Evolutionary conservation across 2,329 filamentous ascomycete genomes (phyloP).

Genomic region (Rutstroemia sp.): DNA sequence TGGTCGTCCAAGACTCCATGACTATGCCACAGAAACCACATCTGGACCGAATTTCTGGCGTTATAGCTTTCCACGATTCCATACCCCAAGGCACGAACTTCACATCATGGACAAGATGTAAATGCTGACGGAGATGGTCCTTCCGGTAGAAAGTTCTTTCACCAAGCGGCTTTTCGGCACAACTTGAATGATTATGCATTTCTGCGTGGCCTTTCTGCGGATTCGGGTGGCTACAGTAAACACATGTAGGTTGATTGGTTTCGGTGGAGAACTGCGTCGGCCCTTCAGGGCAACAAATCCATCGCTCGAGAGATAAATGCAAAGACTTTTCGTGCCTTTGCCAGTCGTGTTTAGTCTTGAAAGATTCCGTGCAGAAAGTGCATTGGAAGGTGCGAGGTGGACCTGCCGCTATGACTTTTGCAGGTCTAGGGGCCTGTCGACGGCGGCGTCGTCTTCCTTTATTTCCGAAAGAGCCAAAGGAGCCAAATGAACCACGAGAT

Average conservation of each 20-base stretch:
- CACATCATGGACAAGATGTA: slow-evolving; percentile 51
- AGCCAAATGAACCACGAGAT: slow-evolving; percentile 46
- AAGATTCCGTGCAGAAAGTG: slow-evolving; percentile 62
- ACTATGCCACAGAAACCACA: slow-evolving; percentile 59
- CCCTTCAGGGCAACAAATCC: slow-evolving; percentile 56
- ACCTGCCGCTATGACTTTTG: slow-evolving; percentile 38
- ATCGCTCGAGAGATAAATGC: slow-evolving; percentile 56
- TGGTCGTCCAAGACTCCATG: slow-evolving; percentile 53
- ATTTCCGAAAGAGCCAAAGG: slow-evolving; percentile 26
- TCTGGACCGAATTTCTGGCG: slow-evolving; percentile 53
- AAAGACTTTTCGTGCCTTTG: slow-evolving; percentile 63
- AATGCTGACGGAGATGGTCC: slow-evolving; percentile 59
- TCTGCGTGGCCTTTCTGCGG: slow-evolving; percentile 50
- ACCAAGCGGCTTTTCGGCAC: slow-evolving; percentile 54
- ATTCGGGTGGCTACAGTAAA: slow-evolving; percentile 51
- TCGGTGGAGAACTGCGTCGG: slow-evolving; percentile 49
- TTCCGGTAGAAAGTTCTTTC: slow-evolving; percentile 62
- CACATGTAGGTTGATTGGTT: slow-evolving; percentile 48
- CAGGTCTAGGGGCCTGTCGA: slow-evolving; percentile 30
- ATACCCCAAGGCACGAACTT: slow-evolving; percentile 59
- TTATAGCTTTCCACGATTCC: slow-evolving; percentile 53
- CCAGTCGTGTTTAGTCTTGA: slow-evolving; percentile 63
- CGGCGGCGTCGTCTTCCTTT: slow-evolving; percentile 26
- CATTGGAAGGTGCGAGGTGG: slow-evolving; percentile 46
- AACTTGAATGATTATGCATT: slow-evolving; percentile 52